A percentile compares a stretch with the other conserved stretches of the same genome.
These are phyloP conservation scores for Wolfiporia cocos DNA, from an alignment of 1,284 basidiomycete species.

Conservation along the genomic window DNA sequence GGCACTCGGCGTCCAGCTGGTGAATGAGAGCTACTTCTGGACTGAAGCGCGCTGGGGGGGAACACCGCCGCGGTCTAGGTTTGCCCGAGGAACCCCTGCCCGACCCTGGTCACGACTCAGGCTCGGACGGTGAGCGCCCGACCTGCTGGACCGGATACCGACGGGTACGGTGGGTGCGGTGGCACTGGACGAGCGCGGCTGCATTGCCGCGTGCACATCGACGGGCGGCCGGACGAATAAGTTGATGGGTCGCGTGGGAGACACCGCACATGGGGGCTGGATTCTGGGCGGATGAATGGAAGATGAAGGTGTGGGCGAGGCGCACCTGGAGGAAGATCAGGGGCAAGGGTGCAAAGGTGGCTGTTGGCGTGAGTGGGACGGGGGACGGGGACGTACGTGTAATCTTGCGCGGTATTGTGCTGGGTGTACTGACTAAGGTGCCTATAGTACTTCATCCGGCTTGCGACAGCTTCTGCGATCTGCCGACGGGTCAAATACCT, in stretches of 20 bases:
- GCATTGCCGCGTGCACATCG: constrained; percentile 68
- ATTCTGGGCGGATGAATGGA: constrained; percentile 82
- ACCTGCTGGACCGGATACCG: constrained; percentile 53
- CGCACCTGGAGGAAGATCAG: constrained; percentile 35
- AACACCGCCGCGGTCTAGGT: constrained; percentile 66
- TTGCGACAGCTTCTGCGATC: constrained; percentile 58
- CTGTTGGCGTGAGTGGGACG: constrained; percentile 76
- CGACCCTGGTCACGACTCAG: constrained; percentile 21
- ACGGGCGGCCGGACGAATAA: constrained; percentile 84
- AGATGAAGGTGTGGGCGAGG: constrained; percentile 30
- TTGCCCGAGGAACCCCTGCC: constrained; percentile 60
- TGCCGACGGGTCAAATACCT: constrained; percentile 62
- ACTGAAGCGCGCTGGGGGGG: constrained; percentile 68
- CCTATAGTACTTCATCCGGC: constrained; percentile 74
- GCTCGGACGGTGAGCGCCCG: constrained; percentile 16
- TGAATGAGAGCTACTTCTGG: constrained; percentile 72
- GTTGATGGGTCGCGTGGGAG: constrained; percentile 73
- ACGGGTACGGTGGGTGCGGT: constrained; percentile 82
- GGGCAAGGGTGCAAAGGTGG: constrained; percentile 32
- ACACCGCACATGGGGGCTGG: constrained; percentile 75
- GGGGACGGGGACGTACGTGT: constrained; percentile 76
- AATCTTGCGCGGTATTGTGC: too few relatives aligned
- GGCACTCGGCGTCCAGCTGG: constrained; percentile 47
- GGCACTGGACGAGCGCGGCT: constrained; percentile 68
- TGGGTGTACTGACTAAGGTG: too few relatives aligned